These are phyloP conservation scores for Edaphochlamys debaryana DNA, from an alignment of 139 green algal species.

Conservation along the genomic window DNA sequence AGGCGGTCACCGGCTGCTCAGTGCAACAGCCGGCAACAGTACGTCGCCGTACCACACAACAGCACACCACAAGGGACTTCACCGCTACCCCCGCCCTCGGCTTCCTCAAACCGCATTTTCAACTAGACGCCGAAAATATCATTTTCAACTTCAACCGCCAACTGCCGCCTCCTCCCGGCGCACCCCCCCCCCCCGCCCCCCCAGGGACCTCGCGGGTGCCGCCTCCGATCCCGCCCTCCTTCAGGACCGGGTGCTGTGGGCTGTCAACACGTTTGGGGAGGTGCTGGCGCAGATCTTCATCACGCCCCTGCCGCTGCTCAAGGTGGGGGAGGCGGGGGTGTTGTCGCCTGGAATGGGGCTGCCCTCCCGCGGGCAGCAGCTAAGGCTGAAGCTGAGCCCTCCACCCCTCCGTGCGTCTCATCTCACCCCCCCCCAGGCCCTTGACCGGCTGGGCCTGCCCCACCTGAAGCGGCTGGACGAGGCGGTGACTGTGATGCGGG, in stretches of 20 bases:
- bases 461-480: conserved; percentile 60
- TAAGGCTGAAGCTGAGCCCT: neutral
- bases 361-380: neutral
- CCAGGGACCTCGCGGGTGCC: conserved; percentile 37
- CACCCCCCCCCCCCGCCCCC: neutral
- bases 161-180: no score
- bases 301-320: conserved; percentile 76
- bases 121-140: no score
- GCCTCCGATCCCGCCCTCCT: conserved; percentile 28
- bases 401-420: no score
- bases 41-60: no score
- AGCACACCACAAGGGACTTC: no score
- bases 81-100: no score
- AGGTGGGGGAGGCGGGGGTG: neutral
- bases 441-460: conserved; percentile 57
- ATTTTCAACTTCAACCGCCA: no score
- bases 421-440: conserved; percentile 43
- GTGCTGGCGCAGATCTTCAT: conserved; percentile 80
- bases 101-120: no score
- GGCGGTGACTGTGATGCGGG: conserved; percentile 57
- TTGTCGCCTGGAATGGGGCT: neutral
- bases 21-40: no score
- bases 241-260: conserved; percentile 67
- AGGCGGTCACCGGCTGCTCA: no score
- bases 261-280: conserved; percentile 72